Conservation (phyloP, 225 moss, liverwort and hornwort species). For the Sphagnum contortum region DNA sequence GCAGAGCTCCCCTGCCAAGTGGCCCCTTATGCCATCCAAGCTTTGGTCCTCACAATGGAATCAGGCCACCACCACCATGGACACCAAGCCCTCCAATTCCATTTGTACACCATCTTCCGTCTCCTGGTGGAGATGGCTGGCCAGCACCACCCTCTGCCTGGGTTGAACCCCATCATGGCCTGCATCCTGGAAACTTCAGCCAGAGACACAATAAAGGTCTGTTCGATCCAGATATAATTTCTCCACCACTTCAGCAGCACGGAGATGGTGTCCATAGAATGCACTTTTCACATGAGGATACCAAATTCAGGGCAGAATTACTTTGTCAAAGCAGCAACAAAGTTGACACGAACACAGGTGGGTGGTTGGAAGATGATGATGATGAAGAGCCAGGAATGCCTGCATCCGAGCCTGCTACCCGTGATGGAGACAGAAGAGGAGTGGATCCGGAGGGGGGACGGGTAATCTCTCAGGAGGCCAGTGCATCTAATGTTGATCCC, state of each 20-base stretch:
- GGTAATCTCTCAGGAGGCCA: neutral
- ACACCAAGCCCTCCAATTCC: neutral
- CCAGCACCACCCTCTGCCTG: neutral
- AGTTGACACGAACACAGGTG: neutral
- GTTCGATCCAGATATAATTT: neutral
- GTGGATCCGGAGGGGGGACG: neutral
- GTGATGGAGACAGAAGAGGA: neutral
- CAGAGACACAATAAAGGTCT: neutral
- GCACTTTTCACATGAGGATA: too few relatives aligned
- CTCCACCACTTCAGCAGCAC: too few relatives aligned
- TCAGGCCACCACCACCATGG: slow-evolving; percentile 1
- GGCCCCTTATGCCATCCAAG: neutral
- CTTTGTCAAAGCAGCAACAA: too few relatives aligned
- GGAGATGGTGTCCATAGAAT: too few relatives aligned
- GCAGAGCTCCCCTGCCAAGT: neutral
- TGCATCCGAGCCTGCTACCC: too few relatives aligned
- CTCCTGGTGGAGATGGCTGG: neutral
- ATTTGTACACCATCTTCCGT: neutral
- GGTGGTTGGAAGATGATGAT: slow-evolving; percentile 3
- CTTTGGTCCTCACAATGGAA: neutral
- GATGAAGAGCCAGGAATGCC: too few relatives aligned
- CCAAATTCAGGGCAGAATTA: too few relatives aligned
- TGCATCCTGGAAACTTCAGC: neutral
- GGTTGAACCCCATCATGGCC: neutral
- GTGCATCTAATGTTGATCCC: neutral